A percentile compares a stretch with the other conserved stretches of the same genome.
These are phyloP conservation scores for Chlorokybus atmophyticus DNA, from an alignment of 139 green algal genomes.

Conservation along the genomic window DNA sequence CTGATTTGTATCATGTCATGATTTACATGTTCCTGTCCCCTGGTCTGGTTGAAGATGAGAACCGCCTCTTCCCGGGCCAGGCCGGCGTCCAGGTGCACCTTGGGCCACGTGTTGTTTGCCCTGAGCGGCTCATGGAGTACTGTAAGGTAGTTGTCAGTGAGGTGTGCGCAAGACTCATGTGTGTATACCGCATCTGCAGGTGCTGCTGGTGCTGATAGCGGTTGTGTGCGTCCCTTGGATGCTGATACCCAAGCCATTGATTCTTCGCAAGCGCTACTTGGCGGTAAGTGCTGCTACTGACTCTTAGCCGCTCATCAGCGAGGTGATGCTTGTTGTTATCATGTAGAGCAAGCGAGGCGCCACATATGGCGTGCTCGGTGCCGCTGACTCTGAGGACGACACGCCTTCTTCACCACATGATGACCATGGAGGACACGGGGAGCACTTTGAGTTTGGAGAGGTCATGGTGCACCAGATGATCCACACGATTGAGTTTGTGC, in stretches of 20 bases:
- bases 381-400: constrained; percentile 12
- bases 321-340: too few relatives aligned
- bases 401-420: too few relatives aligned
- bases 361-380: constrained; percentile 24
- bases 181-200: constrained; percentile 55
- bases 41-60: constrained; percentile 40
- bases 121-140: constrained; percentile 4
- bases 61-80: constrained; percentile 45
- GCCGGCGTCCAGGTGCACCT: constrained; percentile 19
- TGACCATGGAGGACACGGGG: constrained; percentile 12
- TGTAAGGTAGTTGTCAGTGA: not conserved
- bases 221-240: constrained; percentile 86
- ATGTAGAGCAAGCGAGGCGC: constrained; percentile 10
- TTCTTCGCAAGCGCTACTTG: constrained; percentile 73
- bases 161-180: constrained; percentile 31
- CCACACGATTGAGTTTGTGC: constrained; percentile 98
- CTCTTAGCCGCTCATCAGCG: not conserved
- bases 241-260: constrained; percentile 92
- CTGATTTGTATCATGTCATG: constrained; percentile 94
- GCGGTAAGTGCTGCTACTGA: too few relatives aligned
- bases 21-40: constrained; percentile 98
- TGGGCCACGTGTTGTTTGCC: too few relatives aligned
- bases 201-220: constrained; percentile 64
- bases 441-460: constrained; percentile 80
- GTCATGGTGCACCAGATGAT: constrained; percentile 87